These are phyloP conservation scores for Trichopus zeylanicus DNA, from an alignment of 116 monocot species.

Conservation along the genomic window DNA sequence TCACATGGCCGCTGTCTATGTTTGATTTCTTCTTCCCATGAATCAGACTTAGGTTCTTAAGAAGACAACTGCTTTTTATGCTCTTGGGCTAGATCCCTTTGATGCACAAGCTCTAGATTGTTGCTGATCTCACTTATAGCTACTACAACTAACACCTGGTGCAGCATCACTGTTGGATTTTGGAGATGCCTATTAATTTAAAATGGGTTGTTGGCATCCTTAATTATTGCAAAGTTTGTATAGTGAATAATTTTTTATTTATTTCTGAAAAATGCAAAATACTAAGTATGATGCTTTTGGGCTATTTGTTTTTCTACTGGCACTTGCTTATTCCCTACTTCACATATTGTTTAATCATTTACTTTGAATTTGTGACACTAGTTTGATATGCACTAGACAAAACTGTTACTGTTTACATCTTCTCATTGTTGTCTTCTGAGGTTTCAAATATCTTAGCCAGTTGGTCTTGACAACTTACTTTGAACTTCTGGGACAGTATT, in stretches of 20 bases:
- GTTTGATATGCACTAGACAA: no score
- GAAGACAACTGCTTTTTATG: neutral
- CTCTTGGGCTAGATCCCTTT: neutral
- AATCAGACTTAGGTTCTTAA: neutral
- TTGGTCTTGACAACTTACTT: no score
- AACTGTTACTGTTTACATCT: no score
- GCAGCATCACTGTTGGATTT: neutral
- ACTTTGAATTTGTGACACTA: no score
- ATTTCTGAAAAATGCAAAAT: neutral
- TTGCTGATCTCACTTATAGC: neutral
- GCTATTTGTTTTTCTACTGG: neutral
- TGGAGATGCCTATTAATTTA: neutral
- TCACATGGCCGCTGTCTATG: neutral
- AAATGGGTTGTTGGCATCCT: neutral
- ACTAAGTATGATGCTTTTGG: neutral
- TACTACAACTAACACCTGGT: slow-evolving; percentile 9
- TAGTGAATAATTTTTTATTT: slow-evolving; percentile 2
- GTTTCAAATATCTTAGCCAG: no score
- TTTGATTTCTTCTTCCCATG: neutral
- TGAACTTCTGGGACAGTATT: no score
- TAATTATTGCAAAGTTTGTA: neutral
- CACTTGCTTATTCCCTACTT: neutral
- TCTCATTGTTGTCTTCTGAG: no score
- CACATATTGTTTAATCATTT: no score
- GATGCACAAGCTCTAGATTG: neutral